Percentiles rank a stretch among this genome's conserved stretches.
phyloP scores from a whole-genome alignment of 208 protist genomes.

The Leishmania gerbilli region DNA sequence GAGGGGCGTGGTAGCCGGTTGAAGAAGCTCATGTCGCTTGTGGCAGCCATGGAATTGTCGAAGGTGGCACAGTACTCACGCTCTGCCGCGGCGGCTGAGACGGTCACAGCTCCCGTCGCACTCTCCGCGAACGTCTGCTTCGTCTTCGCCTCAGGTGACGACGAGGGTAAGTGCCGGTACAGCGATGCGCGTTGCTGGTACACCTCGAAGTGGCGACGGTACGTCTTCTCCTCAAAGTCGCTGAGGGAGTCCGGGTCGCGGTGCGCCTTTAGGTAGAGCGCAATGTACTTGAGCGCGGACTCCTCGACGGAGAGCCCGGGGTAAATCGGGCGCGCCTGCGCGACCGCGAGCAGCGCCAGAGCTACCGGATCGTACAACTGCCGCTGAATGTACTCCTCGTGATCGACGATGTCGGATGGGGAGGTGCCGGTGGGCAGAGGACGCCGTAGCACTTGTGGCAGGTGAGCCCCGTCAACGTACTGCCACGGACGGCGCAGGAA shows the following conservation, averaged over 20 bases:
- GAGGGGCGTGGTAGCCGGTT: constrained; percentile 22
- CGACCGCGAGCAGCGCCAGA: constrained; percentile 77
- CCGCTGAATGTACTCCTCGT: constrained; percentile 84
- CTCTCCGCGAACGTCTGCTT: neutral
- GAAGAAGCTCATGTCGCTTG: constrained; percentile 10
- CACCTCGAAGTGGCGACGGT: constrained; percentile 58
- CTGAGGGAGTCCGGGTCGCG: constrained; percentile 60
- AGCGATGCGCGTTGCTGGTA: constrained; percentile 67
- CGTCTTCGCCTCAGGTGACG: neutral
- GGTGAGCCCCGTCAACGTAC: constrained; percentile 61
- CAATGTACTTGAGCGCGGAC: constrained; percentile 89
- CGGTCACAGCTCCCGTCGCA: neutral
- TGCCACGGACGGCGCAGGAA: constrained; percentile 89
- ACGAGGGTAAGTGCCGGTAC: constrained; percentile 34
- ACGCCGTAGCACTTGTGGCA: constrained; percentile 71
- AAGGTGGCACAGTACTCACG: constrained; percentile 16
- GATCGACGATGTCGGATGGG: constrained; percentile 25
- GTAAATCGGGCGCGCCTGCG: constrained; percentile 72
- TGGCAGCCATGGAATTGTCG: neutral
- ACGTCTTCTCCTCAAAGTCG: constrained; percentile 64
- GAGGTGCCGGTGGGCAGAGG: constrained; percentile 48
- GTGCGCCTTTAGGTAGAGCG: constrained; percentile 89
- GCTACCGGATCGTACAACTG: constrained; percentile 87
- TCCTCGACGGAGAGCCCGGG: constrained; percentile 81
- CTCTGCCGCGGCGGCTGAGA: neutral